Evolutionary conservation across 2,329 filamentous ascomycete genomes (phyloP).

Genomic region (Nothopassalora personata): DNA sequence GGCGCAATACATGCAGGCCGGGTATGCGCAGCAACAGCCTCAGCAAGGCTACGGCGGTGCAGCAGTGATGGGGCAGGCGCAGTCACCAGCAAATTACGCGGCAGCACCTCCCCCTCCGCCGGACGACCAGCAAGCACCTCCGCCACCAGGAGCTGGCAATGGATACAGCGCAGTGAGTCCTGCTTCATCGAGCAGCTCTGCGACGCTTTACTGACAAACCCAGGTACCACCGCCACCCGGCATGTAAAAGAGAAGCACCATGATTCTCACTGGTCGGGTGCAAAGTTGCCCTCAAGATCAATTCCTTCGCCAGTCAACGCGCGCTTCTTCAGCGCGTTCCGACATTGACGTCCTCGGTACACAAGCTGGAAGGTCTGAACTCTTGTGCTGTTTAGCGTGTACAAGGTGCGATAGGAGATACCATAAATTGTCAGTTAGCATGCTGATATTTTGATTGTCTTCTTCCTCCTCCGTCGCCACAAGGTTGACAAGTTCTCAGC

Average conservation of each 20-base stretch:
- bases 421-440: background rate
- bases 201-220: background rate
- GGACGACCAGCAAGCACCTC: background rate
- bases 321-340: background rate
- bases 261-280: background rate
- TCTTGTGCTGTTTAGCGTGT: background rate
- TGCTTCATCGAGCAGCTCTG: background rate
- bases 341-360: background rate
- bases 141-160: background rate
- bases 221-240: background rate
- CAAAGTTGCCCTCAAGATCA: background rate
- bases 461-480: background rate
- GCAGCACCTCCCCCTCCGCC: background rate
- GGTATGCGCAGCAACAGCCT: background rate
- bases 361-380: background rate
- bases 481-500: background rate
- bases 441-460: background rate
- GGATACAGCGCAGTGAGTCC: background rate
- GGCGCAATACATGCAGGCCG: slow-evolving; percentile 19
- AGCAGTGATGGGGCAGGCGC: background rate
- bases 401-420: background rate
- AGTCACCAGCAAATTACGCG: background rate
- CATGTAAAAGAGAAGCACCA: background rate
- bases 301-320: background rate
- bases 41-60: background rate